These are phyloP conservation scores for Pythium pyrilobum DNA, from an alignment of 352 stramenopile species.

Conservation along the genomic window DNA sequence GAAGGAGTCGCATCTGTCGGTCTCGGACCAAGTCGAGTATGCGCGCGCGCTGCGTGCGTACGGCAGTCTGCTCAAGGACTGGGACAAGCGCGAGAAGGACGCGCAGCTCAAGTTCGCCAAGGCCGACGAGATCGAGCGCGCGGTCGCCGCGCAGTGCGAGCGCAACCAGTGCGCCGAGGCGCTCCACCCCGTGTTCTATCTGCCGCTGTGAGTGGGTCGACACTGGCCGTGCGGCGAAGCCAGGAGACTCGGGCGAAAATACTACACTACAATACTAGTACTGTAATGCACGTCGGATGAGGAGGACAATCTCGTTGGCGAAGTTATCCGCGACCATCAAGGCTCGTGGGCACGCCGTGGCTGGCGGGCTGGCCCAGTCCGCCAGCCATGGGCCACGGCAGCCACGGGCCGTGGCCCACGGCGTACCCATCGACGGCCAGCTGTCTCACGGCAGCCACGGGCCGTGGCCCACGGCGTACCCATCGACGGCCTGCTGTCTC, in stretches of 20 bases:
- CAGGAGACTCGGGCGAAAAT: neutral
- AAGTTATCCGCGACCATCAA: no score
- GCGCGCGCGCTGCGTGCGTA: slow-evolving; percentile 56
- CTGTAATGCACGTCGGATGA: no score
- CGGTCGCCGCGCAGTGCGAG: slow-evolving; percentile 10
- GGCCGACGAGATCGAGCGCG: slow-evolving; percentile 14
- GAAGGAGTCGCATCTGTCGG: slow-evolving; percentile 44
- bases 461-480: no score
- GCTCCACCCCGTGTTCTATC: slow-evolving; percentile 25
- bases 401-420: no score
- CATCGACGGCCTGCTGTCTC: no score
- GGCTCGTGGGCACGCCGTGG: no score
- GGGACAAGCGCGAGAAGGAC: slow-evolving; percentile 29
- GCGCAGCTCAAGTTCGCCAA: slow-evolving; percentile 16
- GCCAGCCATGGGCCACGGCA: no score
- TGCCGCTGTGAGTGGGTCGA: slow-evolving; percentile 13
- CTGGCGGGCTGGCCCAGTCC: no score
- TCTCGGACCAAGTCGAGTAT: slow-evolving; percentile 61
- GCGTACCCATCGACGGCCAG: no score
- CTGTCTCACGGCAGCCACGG: no score
- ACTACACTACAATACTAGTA: no score
- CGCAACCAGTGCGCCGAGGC: slow-evolving; percentile 12
- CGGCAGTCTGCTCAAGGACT: slow-evolving; percentile 23
- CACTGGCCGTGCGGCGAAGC: neutral
- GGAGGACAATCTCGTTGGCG: no score